These are phyloP conservation scores for Neurospora hispaniola DNA, from an alignment of 495 filamentous ascomycete species.

Conservation along the genomic window DNA sequence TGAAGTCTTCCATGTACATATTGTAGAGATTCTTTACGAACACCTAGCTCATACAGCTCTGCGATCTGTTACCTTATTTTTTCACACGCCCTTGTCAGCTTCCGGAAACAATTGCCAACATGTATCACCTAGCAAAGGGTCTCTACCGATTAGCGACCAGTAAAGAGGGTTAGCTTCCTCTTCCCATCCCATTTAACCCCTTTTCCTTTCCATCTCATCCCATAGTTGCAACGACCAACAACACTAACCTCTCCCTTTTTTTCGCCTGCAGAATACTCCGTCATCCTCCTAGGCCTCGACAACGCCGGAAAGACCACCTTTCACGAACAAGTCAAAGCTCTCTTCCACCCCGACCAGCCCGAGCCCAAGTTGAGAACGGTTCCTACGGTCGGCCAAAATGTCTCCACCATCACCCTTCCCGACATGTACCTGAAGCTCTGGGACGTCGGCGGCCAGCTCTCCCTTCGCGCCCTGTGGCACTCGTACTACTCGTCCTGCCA, in stretches of 20 bases:
- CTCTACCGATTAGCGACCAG: conserved; percentile 88
- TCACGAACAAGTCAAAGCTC: conserved; percentile 86
- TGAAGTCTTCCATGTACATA: neutral
- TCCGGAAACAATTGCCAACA: conserved; percentile 26
- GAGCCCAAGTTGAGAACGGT: conserved; percentile 62
- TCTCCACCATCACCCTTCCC: conserved; percentile 73
- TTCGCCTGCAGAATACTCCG: conserved; percentile 69
- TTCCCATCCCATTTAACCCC: neutral
- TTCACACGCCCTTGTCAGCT: neutral
- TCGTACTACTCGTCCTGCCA: conserved; percentile 89
- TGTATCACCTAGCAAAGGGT: conserved; percentile 96
- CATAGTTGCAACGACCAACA: neutral
- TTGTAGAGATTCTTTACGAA: neutral
- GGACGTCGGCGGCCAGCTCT: conserved; percentile 92
- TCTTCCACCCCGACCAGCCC: conserved; percentile 60
- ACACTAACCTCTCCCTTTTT: conserved; percentile 4
- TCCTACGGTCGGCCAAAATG: conserved; percentile 95
- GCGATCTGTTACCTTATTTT: neutral
- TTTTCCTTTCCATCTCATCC: neutral
- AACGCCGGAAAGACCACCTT: conserved; percentile 98
- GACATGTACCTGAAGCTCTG: conserved; percentile 97
- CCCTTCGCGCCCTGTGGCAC: conserved; percentile 85
- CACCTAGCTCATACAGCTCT: neutral
- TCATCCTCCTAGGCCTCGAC: conserved; percentile 92
- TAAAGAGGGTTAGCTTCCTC: conserved; percentile 62